phyloP scores from a whole-genome alignment of 192 early-diverging fungal species.

The Kappamyces sp. region DNA sequence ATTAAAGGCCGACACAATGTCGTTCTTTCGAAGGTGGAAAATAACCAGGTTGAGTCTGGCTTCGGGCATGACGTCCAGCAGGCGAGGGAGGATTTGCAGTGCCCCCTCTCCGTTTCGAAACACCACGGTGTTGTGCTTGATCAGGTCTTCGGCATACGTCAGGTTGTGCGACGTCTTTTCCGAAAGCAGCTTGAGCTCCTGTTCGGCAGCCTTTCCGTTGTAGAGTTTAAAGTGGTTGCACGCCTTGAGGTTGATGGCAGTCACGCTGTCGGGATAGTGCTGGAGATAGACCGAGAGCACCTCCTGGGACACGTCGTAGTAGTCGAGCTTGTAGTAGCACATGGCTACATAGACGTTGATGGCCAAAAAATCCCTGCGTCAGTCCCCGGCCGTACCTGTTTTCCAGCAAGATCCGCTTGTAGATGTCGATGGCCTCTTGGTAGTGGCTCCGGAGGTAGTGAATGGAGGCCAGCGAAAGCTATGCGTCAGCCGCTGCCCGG shows the following conservation, averaged over 20 bases:
- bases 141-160: constrained; percentile 53
- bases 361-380: constrained; percentile 44
- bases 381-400: constrained; percentile 27
- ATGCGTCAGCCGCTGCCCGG: neutral
- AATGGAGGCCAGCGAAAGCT: constrained; percentile 52
- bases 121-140: constrained; percentile 49
- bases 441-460: constrained; percentile 60
- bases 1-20: constrained; percentile 51
- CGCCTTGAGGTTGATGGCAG: constrained; percentile 54
- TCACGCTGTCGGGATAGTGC: constrained; percentile 51
- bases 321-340: constrained; percentile 65
- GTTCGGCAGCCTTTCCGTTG: constrained; percentile 58
- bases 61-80: constrained; percentile 57
- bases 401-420: constrained; percentile 57
- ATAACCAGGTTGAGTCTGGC: constrained; percentile 57
- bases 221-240: constrained; percentile 61
- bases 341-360: constrained; percentile 60
- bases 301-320: constrained; percentile 62
- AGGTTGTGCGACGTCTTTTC: constrained; percentile 41
- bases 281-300: constrained; percentile 54
- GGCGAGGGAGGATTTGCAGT: constrained; percentile 47
- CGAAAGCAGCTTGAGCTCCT: constrained; percentile 43
- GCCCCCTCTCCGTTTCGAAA: constrained; percentile 55
- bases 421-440: constrained; percentile 62
- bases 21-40: constrained; percentile 51